A percentile compares a stretch with the other conserved stretches of the same genome.
phyloP scores from a whole-genome alignment of 1,284 basidiomycete species.

The Schizopora paradoxa region DNA sequence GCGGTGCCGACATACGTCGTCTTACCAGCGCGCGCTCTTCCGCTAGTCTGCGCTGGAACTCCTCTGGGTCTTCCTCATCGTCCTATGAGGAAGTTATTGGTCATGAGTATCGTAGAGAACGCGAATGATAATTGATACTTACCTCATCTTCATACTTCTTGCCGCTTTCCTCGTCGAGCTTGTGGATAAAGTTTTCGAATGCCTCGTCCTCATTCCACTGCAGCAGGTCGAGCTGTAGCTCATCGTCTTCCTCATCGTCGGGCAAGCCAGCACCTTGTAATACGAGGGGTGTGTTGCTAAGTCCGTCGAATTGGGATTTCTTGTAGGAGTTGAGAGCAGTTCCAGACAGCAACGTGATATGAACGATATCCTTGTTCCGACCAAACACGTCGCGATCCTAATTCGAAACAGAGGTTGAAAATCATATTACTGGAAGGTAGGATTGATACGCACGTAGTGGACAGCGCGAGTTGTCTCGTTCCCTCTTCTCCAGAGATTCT shows the following conservation, averaged over 20 bases:
- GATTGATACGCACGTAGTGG: slow-evolving; percentile 8
- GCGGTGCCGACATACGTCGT: slow-evolving; percentile 15
- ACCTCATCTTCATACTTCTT: slow-evolving; percentile 9
- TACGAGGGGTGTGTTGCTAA: slow-evolving; percentile 10
- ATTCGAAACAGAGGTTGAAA: background rate
- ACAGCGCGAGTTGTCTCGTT: slow-evolving; percentile 12
- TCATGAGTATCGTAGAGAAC: too few relatives aligned
- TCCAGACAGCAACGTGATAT: slow-evolving; percentile 10
- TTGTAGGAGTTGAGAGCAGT: slow-evolving; percentile 9
- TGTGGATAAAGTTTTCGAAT: slow-evolving; percentile 15
- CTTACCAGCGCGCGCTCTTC: slow-evolving; percentile 13
- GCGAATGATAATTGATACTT: background rate
- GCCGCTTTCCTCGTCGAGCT: slow-evolving; percentile 6
- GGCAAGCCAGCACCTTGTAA: slow-evolving; percentile 12
- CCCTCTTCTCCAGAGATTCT: slow-evolving; percentile 12
- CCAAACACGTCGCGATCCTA: slow-evolving; percentile 14
- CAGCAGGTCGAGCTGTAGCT: slow-evolving; percentile 15
- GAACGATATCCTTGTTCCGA: slow-evolving; percentile 6
- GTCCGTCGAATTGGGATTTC: slow-evolving; percentile 1
- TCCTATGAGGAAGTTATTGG: too few relatives aligned
- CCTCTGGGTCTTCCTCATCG: too few relatives aligned
- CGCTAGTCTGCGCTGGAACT: slow-evolving; percentile 7
- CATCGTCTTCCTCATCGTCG: slow-evolving; percentile 18
- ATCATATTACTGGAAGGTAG: background rate
- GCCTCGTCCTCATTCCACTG: slow-evolving; percentile 15